A percentile compares a stretch with the other conserved stretches of the same genome.
Evolutionary conservation across 2,329 filamentous ascomycete genomes (phyloP).

Genomic region (Penicillium sp.): DNA sequence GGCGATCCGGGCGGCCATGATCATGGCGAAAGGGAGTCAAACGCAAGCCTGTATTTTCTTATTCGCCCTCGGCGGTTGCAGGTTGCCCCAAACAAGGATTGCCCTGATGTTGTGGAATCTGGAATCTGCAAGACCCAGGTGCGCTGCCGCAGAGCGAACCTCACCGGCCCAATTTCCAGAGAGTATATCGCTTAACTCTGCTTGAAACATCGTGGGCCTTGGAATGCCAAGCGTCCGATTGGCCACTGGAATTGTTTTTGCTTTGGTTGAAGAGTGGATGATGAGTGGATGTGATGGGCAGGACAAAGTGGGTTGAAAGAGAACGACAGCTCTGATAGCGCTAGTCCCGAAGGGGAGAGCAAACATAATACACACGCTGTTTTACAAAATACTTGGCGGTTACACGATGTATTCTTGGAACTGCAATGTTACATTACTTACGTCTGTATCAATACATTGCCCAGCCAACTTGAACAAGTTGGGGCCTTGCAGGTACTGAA

Average conservation of each 20-base stretch:
- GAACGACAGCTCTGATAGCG: background rate
- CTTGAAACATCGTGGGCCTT: slow-evolving; percentile 1
- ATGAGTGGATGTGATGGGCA: slow-evolving; percentile 3
- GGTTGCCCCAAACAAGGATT: slow-evolving; percentile 15
- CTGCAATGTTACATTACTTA: background rate
- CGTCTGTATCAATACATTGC: background rate
- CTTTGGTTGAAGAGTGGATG: slow-evolving; percentile 2
- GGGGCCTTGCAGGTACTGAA: background rate
- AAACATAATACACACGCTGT: background rate
- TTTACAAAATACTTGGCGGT: background rate
- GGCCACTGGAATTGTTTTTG: slow-evolving; percentile 2
- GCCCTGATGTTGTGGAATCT: slow-evolving; percentile 14
- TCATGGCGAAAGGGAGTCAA: slow-evolving; percentile 6
- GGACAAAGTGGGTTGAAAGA: background rate
- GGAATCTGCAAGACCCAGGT: slow-evolving; percentile 15
- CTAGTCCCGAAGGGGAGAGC: background rate
- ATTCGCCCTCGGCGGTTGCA: slow-evolving; percentile 4
- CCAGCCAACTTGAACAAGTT: background rate
- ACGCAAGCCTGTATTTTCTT: background rate
- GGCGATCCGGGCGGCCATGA: background rate
- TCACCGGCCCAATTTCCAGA: background rate
- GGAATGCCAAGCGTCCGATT: background rate
- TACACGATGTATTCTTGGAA: background rate
- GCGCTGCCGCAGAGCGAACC: background rate
- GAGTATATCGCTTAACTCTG: slow-evolving; percentile 1